A percentile compares a stretch with the other conserved stretches of the same genome.
These are phyloP conservation scores for Trichophyton rubrum DNA, from an alignment of 2,329 filamentous ascomycete species.

Conservation along the genomic window DNA sequence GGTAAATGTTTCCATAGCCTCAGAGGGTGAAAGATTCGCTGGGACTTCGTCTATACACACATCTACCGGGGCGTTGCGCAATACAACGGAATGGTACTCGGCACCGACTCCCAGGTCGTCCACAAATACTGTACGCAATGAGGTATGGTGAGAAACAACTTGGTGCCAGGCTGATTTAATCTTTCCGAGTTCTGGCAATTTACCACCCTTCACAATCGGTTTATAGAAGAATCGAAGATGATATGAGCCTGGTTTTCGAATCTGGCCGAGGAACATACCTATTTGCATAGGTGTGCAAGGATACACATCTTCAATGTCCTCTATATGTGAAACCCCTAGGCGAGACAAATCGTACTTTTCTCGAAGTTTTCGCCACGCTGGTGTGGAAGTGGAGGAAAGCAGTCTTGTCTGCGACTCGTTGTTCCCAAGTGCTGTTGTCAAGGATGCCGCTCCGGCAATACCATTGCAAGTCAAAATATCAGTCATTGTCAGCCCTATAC, in stretches of 20 bases:
- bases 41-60: neutral
- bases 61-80: neutral
- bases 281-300: constrained; percentile 7
- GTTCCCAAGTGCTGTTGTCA: constrained; percentile 2
- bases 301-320: constrained; percentile 7
- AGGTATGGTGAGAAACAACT: neutral
- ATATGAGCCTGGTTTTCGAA: constrained; percentile 1
- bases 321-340: neutral
- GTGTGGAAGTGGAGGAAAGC: neutral
- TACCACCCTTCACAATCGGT: neutral
- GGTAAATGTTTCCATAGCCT: neutral
- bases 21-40: neutral
- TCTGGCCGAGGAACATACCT: constrained; percentile 7
- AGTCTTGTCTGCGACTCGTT: neutral
- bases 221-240: neutral
- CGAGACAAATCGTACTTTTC: constrained; percentile 3
- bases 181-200: neutral
- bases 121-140: neutral
- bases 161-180: constrained; percentile 1
- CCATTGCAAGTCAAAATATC: constrained; percentile 19
- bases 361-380: neutral
- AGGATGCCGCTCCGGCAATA: constrained; percentile 2
- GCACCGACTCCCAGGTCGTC: neutral
- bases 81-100: neutral
- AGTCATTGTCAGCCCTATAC: constrained; percentile 16